Base-by-base conservation (phyloP, 163 green algal genomes). In the Scenedesmus sp. region DNA sequence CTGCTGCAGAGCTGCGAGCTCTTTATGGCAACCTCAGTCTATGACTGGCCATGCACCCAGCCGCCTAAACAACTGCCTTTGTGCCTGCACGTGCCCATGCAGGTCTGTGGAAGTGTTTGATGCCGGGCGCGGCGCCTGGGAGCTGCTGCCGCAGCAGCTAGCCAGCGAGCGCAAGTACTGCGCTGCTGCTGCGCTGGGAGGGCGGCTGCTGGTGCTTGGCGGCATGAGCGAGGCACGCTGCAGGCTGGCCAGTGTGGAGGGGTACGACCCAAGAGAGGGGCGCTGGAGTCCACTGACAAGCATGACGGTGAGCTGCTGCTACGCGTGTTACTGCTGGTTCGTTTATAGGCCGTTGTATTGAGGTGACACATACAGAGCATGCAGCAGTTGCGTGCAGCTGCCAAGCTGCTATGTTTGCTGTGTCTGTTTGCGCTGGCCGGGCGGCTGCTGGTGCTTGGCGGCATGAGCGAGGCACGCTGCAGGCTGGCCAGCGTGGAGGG, bases 181-280 rank as follows among this genome's bases (percentile, higher is more conserved):
- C 20, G 90, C 67, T 20, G 94, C 93, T 16, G 92, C 82, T n/a
- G 77, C 91, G 34, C 87, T 94, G 20, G 94, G 82, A 12, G 95
- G 95, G 3, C 91, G 95, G 3, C 85, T 97, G 20, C 89, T 95
- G 20, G 95, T 95, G 62, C 60, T 94, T 4, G 95, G 95, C 18
- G 95, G 95, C 26, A 92, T 97, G 79, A 94, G 87, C 15, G 93
- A 90, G 7, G 82, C 82, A 3, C 89, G 95, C 46, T 74, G 82
- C 76, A 94, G 95, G 56, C 93, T 97, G 56, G 73, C 74, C 12
- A 91, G 13, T 6, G 90, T 96, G 16, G 95, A 97, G 87, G 95
- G 94, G 0, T 88, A 94, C 20, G 96, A 97, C 93, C 95, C 94
- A 4, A 77, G 96, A 3, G 95, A 97, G 92, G 94, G 96, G 5